Evolutionary conservation across 805 yeast species (phyloP).

Genomic region (Wickerhamomyces chaumierensis): DNA sequence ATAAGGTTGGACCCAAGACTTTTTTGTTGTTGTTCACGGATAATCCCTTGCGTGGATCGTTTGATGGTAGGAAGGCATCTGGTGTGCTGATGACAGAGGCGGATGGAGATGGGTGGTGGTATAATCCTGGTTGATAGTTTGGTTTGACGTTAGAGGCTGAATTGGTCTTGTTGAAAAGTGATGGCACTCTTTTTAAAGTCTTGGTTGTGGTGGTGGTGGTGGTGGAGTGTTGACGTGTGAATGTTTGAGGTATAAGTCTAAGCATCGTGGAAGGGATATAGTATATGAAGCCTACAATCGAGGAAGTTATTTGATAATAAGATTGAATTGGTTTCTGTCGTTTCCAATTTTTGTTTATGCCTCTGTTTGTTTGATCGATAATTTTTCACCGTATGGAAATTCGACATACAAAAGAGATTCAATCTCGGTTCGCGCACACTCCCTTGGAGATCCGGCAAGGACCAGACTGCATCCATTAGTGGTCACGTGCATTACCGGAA

Average conservation of each 20-base stretch:
- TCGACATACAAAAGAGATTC: no score
- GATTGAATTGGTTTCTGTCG: no score
- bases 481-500: no score
- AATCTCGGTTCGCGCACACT: no score
- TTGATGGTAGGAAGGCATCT: slow-evolving; percentile 50
- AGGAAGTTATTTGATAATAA: no score
- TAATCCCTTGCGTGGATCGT: slow-evolving; percentile 44
- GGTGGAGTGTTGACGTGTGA: neutral
- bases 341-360: no score
- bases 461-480: no score
- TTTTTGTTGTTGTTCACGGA: slow-evolving; percentile 18
- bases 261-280: neutral
- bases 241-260: neutral
- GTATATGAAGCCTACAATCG: no score
- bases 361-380: neutral
- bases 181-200: slow-evolving; percentile 26
- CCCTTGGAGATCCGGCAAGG: no score
- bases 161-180: slow-evolving; percentile 46
- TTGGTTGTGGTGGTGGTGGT: neutral
- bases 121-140: slow-evolving; percentile 47
- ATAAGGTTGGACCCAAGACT: slow-evolving; percentile 27
- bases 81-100: slow-evolving; percentile 49
- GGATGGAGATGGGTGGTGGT: slow-evolving; percentile 54
- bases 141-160: slow-evolving; percentile 51
- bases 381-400: neutral